Conservation (phyloP, 78 protist species). For the Speleostelium caveatum region DNA sequence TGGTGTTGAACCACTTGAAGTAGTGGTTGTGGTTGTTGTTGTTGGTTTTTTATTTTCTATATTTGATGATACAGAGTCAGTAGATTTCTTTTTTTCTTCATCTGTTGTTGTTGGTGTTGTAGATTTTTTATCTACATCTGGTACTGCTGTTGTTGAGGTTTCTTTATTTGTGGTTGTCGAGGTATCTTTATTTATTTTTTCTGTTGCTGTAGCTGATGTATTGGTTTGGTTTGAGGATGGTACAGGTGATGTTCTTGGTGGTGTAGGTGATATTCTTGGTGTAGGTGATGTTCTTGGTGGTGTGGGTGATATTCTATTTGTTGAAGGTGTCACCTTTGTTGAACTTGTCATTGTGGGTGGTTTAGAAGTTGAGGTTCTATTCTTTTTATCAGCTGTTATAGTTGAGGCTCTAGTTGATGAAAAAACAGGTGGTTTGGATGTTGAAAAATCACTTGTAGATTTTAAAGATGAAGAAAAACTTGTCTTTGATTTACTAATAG, state of each 20-base stretch:
- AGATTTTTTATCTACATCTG: neutral
- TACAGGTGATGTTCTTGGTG: slow-evolving; percentile 22
- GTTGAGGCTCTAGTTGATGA: slow-evolving; percentile 1
- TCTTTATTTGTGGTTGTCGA: neutral
- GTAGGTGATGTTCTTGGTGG: slow-evolving; percentile 26
- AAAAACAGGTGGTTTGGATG: neutral
- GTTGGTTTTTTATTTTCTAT: neutral
- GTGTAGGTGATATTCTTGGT: neutral
- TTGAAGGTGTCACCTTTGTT: neutral
- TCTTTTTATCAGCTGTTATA: neutral
- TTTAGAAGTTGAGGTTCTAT: neutral
- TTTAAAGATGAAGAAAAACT: slow-evolving; percentile 7
- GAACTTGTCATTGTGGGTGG: neutral
- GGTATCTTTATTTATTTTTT: neutral
- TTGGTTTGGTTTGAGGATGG: slow-evolving; percentile 7
- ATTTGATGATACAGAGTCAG: neutral
- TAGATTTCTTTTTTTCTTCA: neutral
- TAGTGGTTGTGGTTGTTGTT: neutral
- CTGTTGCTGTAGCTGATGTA: slow-evolving; percentile 11
- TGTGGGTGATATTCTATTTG: slow-evolving; percentile 15
- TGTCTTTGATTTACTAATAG: slow-evolving; percentile 11
- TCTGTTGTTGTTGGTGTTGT: neutral
- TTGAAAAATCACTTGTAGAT: slow-evolving; percentile 2
- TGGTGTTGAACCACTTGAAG: neutral
- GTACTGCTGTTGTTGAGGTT: slow-evolving; percentile 6